Base-by-base conservation (phyloP, 495 filamentous ascomycete species). In the Penicillium longicatenatum region DNA sequence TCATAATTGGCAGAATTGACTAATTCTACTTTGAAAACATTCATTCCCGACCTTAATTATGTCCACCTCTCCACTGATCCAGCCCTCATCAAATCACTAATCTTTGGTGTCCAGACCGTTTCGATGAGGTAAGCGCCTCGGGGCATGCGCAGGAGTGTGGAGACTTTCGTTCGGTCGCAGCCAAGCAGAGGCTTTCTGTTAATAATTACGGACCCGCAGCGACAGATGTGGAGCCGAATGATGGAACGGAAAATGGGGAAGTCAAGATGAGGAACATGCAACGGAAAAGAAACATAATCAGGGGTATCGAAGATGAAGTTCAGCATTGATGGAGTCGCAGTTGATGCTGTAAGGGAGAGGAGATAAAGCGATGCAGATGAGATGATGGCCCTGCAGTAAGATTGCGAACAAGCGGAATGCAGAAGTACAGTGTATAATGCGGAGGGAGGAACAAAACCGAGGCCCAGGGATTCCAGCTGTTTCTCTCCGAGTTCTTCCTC, bases 401-500 rank as follows among this genome's bases (percentile, higher is more conserved):
- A 46, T 24, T n/a, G n/a, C n/a, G 12, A 14, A 3, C 6, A 46
- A 26, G 8, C 16, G 17, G 37, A 41, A 41, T 41, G 12, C 12
- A 17, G 37, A 41, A 26, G 26, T 26, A n/a, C n/a, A n/a, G 29
- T 48, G 29, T 17, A 30, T 33, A 51, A 51, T 51, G 49, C 49
- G 49, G 49, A 51, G 49, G 37, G 49, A 16, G 14, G 11, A 7
- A 6, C 12, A n/a, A 53, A 4, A 35, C 50, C 21, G 21, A 35
- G 37, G 33, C 37, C 50, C 50, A 31, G 26, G 12, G 52, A 39
- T 54, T 54, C 24, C 37, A 44, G 12, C 20, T 31, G 52, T 6
- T 44, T 45, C 41, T 45, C 20, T 51, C 49, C 49, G 31, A 30
- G 14, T 35, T 51, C 49, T 51, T 19, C 49, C 57, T 62, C 29